Evolutionary conservation across 2,329 filamentous ascomycete species (phyloP), one percentile per base, ranked within the genome.

Genomic region (Penicillium sp.): DNA sequence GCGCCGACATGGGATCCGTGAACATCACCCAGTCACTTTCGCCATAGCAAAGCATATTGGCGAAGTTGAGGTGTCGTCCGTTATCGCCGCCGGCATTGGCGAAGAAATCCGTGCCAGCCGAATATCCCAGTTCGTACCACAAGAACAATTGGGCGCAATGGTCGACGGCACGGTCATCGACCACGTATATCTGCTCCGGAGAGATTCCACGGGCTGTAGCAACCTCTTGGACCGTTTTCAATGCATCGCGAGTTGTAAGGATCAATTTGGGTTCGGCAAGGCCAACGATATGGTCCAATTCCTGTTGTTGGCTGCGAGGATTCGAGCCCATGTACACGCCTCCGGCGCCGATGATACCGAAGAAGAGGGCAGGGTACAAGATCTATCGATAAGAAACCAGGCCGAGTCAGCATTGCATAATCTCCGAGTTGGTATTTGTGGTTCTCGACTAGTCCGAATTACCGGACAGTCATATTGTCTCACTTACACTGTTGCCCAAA

Each of bases 281-380:
- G 4, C 70, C 60, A 47, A 85, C 70, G 61, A 83, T 77, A 64
- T 85, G 82, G 17, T 78, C 74, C 15, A 85, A 71, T 70, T 85
- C 83, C 28, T 78, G 66, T 8, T 74, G 70, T 37, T 80, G 82
- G 64, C 81, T 84, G 15, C 77, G 76, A 4, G 81, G 78, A 65
- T 85, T 86, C 17, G 81, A 79, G n/a, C 82, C 83, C 64, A 83
- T 82, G 69, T 82, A 84, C 44, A 82, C 73, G 55, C 80, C 82
- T 17, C 80, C 80, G 38, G 80, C 78, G 26, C 80, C 82, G 64
- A 84, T 79, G 58, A 78, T 73, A 38, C 69, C 65, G 61, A 74
- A 77, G 59, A 78, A 78, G 12, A 78, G 68, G 19, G 76, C 74
- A 51, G 76, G 75, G 65, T 78, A 78, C 61, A 78, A 62, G 61